These are phyloP conservation scores for Syzygium aromaticum DNA, from an alignment of 345 rosid genomes.

Conservation along the genomic window DNA sequence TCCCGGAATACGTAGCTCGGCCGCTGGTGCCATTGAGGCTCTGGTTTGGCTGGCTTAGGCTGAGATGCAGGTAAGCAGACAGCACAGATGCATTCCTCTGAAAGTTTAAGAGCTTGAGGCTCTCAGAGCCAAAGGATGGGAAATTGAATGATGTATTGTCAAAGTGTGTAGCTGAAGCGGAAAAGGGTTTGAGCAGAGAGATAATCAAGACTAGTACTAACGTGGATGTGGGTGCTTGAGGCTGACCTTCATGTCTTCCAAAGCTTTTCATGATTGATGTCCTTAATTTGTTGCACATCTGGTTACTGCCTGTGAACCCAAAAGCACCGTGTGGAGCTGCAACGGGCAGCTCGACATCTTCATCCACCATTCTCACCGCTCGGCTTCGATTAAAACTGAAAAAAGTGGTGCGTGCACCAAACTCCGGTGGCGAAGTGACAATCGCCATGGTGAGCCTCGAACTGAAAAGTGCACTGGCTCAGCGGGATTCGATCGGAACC, in stretches of 20 bases:
- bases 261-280: background rate
- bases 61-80: background rate
- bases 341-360: background rate
- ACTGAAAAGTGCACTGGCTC: background rate
- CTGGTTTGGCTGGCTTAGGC: background rate
- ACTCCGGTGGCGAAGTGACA: background rate
- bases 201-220: background rate
- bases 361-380: background rate
- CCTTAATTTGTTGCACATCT: background rate
- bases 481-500: background rate
- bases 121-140: background rate
- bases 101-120: background rate
- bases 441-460: background rate
- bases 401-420: background rate
- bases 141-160: background rate
- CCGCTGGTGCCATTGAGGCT: background rate
- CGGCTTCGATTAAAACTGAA: background rate
- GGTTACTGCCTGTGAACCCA: background rate
- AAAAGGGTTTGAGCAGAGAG: background rate
- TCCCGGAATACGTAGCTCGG: background rate
- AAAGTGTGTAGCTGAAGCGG: background rate
- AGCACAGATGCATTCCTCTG: background rate
- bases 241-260: background rate
- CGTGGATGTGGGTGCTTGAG: background rate
- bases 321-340: background rate